phyloP scores from a whole-genome alignment of 345 rosid species.

The Eucalyptus coolabah region DNA sequence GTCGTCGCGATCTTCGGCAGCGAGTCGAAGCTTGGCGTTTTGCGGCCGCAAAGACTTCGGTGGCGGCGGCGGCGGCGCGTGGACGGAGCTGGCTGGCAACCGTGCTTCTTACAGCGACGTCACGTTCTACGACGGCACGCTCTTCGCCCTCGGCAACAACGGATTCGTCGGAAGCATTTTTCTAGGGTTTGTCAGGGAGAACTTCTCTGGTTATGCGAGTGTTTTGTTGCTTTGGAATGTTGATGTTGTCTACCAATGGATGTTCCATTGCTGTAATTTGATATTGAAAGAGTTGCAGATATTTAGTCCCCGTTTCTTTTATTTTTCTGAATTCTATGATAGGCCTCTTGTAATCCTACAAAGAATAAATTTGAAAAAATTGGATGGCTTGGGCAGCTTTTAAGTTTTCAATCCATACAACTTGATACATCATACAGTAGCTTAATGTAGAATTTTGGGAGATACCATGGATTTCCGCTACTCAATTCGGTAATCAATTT shows the following conservation, averaged over 20 bases:
- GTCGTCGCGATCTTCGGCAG: too few species aligned
- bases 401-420: not conserved
- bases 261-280: not conserved
- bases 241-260: not conserved
- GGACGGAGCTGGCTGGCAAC: too few species aligned
- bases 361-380: too few species aligned
- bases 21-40: too few species aligned
- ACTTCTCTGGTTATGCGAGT: not conserved
- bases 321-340: not conserved
- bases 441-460: not conserved
- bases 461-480: not conserved
- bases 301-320: not conserved
- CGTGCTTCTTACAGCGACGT: too few species aligned
- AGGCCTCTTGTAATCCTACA: not conserved
- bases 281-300: not conserved
- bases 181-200: not conserved
- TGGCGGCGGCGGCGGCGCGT: too few species aligned
- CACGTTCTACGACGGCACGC: too few species aligned
- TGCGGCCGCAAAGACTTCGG: too few species aligned
- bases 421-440: not conserved
- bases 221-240: not conserved
- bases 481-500: not conserved
- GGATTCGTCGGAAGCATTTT: not conserved
- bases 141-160: too few species aligned
- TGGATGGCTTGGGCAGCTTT: not conserved